These are phyloP conservation scores for Takashimella koratensis DNA, from an alignment of 1,284 basidiomycete genomes.

Conservation along the genomic window DNA sequence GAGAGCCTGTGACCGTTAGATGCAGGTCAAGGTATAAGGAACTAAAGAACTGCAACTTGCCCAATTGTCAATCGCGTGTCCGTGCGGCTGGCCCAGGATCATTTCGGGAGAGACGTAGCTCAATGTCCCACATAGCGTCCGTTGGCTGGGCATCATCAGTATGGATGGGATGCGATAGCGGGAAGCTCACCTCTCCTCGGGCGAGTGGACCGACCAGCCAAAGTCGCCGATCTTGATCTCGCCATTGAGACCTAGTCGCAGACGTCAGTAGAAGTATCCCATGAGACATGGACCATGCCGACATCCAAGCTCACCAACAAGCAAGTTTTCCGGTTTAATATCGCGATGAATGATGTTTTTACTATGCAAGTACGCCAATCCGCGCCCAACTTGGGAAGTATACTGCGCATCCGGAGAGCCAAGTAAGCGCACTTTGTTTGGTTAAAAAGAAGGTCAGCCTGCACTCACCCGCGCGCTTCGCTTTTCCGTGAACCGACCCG, in stretches of 20 bases:
- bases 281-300: too few relatives aligned
- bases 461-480: constrained; percentile 63
- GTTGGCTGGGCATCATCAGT: constrained; percentile 51
- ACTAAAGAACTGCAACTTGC: too few relatives aligned
- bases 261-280: too few relatives aligned
- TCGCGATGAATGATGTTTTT: constrained; percentile 99
- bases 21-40: too few relatives aligned
- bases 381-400: constrained; percentile 95
- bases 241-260: constrained; percentile 82
- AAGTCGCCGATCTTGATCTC: constrained; percentile 99
- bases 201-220: constrained; percentile 97
- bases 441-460: too few relatives aligned
- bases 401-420: constrained; percentile 63
- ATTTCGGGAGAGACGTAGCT: constrained; percentile 97
- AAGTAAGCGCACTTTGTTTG: too few relatives aligned
- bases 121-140: constrained; percentile 86
- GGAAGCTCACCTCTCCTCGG: constrained; percentile 51
- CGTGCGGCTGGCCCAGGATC: constrained; percentile 65
- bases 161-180: background rate
- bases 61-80: constrained; percentile 39
- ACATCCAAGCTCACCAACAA: constrained; percentile 63
- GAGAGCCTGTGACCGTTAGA: constrained; percentile 65
- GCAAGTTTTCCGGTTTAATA: constrained; percentile 96
- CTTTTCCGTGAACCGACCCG: constrained; percentile 73
- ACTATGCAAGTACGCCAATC: constrained; percentile 81